Evolutionary conservation across 1,284 basidiomycete species (phyloP).

Genomic region (Pterula multifida): DNA sequence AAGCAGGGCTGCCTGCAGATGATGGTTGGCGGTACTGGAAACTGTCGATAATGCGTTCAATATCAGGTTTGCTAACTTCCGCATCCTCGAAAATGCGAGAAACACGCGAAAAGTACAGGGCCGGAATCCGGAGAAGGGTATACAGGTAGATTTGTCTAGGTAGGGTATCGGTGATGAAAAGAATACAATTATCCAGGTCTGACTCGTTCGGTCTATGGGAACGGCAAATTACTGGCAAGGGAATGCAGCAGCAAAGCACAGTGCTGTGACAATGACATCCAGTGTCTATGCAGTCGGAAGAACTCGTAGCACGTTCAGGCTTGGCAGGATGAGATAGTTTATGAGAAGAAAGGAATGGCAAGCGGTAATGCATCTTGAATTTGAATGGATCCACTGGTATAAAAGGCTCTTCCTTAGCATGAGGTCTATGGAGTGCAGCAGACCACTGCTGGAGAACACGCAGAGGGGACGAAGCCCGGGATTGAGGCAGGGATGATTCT

Average conservation of each 20-base stretch:
- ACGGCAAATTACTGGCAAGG: not conserved
- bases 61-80: conserved; percentile 60
- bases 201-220: not conserved
- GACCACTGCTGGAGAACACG: conserved; percentile 1
- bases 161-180: conserved; percentile 36
- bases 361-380: conserved; percentile 16
- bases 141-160: conserved; percentile 52
- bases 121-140: conserved; percentile 54
- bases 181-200: not conserved
- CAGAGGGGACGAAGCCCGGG: not conserved
- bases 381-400: conserved; percentile 34
- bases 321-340: not conserved
- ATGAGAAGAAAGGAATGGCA: not conserved
- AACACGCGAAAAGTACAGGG: conserved; percentile 64
- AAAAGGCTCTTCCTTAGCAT: conserved; percentile 35
- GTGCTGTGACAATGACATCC: conserved; percentile 3
- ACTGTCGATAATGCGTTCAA: conserved; percentile 52
- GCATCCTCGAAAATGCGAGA: conserved; percentile 62
- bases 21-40: conserved; percentile 20
- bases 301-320: not conserved
- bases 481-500: not conserved
- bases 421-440: conserved; percentile 4
- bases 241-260: not conserved
- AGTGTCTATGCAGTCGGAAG: not conserved
- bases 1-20: not conserved